Evolutionary conservation across 257 asterid genomes (phyloP), one percentile per base, ranked within the genome.

Genomic region (Oldenlandia corymbosa): DNA sequence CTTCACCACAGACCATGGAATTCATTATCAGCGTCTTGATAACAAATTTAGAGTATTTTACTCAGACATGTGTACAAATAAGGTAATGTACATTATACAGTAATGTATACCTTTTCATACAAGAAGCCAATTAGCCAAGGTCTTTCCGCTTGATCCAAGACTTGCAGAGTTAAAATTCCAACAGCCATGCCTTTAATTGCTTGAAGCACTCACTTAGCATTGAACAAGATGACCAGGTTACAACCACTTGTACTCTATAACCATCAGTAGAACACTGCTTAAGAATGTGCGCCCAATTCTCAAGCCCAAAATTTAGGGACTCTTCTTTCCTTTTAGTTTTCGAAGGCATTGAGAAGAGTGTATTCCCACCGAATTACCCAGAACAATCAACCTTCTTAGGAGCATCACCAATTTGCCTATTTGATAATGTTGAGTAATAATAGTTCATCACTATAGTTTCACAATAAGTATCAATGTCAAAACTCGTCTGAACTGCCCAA

Each of bases 401-500:
- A 36, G 43, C 42, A 50, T 39, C 24, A 39, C 11, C 23, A n/a
- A 14, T 20, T 27, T 21, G 26, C 4, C 51, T 46, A 30, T 60
- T 45, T 17, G 5, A 17, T n/a, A n/a, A n/a, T 8, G 16, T 54
- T 7, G 13, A 5, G 52, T 2, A 41, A 10, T 31, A 32, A 1
- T 41, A 43, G 36, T 16, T 27, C 45, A 27, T 20, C 54, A 50
- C 41, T 48, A 3, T 18, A 10, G 41, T 18, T 36, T 28, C 39
- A 23, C 67, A 11, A 21, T n/a, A 50, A 28, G 20, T 12, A 46
- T 21, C 28, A 42, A 50, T 18, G 49, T 46, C 55, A 42, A 60
- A 54, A 65, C 46, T 36, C 18, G 45, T 66, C 47, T 26, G 37
- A 46, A 30, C 46, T 50, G 18, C 58, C 64, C 50, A 53, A 14